A percentile compares a stretch with the other conserved stretches of the same genome.
phyloP scores from a whole-genome alignment of 768 basidiomycete genomes.

The Tricholoma sp. region DNA sequence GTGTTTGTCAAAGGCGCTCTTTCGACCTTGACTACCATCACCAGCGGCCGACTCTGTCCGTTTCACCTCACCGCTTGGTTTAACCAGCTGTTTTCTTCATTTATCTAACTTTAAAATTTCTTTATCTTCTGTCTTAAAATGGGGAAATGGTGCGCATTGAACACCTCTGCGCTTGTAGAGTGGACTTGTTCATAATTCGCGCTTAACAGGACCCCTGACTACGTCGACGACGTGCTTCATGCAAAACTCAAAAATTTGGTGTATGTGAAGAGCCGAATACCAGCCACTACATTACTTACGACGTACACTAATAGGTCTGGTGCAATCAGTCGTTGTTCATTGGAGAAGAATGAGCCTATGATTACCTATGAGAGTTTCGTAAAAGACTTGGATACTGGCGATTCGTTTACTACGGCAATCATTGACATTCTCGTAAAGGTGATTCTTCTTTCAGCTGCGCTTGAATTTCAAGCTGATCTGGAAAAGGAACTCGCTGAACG shows the following conservation, averaged over 20 bases:
- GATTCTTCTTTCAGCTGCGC: slow-evolving; percentile 16
- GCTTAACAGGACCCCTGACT: slow-evolving; percentile 57
- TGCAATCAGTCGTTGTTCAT: slow-evolving; percentile 61
- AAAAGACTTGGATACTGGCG: slow-evolving; percentile 70
- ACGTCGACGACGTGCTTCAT: slow-evolving; percentile 68
- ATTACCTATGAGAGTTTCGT: slow-evolving; percentile 77
- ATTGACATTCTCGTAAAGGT: slow-evolving; percentile 79
- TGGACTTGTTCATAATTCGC: slow-evolving; percentile 8
- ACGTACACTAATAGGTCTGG: slow-evolving; percentile 45
- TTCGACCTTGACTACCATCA: slow-evolving; percentile 26
- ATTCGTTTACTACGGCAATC: slow-evolving; percentile 73
- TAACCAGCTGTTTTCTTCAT: not conserved
- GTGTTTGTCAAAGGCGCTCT: slow-evolving; percentile 17
- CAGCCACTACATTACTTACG: slow-evolving; percentile 2
- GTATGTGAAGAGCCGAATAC: slow-evolving; percentile 38
- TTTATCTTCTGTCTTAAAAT: slow-evolving; percentile 31
- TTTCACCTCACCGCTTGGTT: slow-evolving; percentile 4
- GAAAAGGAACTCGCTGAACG: slow-evolving; percentile 74
- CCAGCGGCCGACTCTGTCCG: slow-evolving; percentile 6
- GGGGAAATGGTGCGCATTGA: slow-evolving; percentile 60
- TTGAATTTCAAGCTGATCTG: not conserved
- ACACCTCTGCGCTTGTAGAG: slow-evolving; percentile 4
- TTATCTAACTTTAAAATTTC: slow-evolving; percentile 14
- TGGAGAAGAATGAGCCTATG: slow-evolving; percentile 58
- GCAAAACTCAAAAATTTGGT: slow-evolving; percentile 74